Evolutionary conservation across 78 protist genomes (phyloP).

Genomic region (Speleostelium caveatum): DNA sequence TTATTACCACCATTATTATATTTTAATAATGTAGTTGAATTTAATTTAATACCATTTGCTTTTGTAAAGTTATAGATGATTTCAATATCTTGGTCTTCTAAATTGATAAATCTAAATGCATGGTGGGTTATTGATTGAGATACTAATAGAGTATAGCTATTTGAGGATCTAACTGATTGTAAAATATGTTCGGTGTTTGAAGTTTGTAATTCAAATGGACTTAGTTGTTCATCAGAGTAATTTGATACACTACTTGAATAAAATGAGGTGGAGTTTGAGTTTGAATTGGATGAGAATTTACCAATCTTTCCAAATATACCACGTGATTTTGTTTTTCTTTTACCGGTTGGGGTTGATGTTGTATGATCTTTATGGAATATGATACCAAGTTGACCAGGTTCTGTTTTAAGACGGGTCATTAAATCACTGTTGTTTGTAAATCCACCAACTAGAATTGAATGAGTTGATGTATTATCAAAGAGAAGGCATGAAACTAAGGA

Average conservation of each 20-base stretch:
- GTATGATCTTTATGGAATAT: neutral
- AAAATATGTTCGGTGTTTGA: neutral
- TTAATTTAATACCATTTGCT: too few relatives aligned
- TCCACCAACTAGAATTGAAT: neutral
- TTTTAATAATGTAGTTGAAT: neutral
- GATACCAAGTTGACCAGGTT: neutral
- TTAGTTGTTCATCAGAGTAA: neutral
- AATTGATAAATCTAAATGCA: neutral
- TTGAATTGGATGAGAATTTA: too few relatives aligned
- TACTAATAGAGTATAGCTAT: neutral
- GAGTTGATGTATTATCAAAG: neutral
- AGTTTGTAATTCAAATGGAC: neutral
- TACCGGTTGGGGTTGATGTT: neutral
- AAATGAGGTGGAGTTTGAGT: neutral
- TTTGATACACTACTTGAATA: neutral
- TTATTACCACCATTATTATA: neutral
- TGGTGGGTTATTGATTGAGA: neutral
- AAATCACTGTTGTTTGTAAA: neutral
- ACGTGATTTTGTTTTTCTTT: neutral
- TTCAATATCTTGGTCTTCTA: neutral
- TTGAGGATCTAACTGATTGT: neutral
- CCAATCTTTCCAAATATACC: too few relatives aligned
- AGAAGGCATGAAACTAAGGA: neutral
- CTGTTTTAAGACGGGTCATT: neutral
- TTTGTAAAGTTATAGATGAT: neutral